Conservation (phyloP, 768 basidiomycete genomes). For the Paxillus rubicundulus region DNA sequence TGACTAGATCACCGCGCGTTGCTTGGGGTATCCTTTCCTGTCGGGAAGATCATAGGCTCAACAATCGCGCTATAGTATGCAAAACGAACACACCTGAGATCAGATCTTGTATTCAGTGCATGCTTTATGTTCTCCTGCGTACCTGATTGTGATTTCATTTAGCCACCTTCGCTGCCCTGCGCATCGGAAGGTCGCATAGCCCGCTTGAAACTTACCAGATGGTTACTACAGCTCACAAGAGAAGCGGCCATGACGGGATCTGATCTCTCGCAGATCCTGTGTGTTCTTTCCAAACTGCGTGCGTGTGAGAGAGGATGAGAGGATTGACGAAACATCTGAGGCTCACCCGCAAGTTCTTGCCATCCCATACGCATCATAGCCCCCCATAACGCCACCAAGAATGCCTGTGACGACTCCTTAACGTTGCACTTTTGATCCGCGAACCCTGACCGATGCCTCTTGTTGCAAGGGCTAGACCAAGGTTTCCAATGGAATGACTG, state of each 20-base stretch:
- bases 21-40: slow-evolving; percentile 34
- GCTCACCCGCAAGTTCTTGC: slow-evolving; percentile 6
- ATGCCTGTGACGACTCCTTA: slow-evolving; percentile 13
- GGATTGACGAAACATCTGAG: slow-evolving; percentile 16
- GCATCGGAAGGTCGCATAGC: slow-evolving; percentile 22
- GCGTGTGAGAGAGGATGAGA: slow-evolving; percentile 25
- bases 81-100: slow-evolving; percentile 33
- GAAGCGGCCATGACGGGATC: slow-evolving; percentile 22
- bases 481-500: slow-evolving; percentile 19
- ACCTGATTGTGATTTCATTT: slow-evolving; percentile 37
- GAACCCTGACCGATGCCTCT: slow-evolving; percentile 7
- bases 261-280: slow-evolving; percentile 9
- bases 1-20: slow-evolving; percentile 34
- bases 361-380: slow-evolving; percentile 17
- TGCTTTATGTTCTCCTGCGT: slow-evolving; percentile 26
- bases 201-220: slow-evolving; percentile 15
- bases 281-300: slow-evolving; percentile 11
- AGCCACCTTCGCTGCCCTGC: slow-evolving; percentile 32
- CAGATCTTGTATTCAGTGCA: slow-evolving; percentile 34
- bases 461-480: slow-evolving; percentile 4
- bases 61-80: slow-evolving; percentile 27
- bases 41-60: slow-evolving; percentile 34
- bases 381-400: slow-evolving; percentile 21
- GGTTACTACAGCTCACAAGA: slow-evolving; percentile 22
- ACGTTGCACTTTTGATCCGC: slow-evolving; percentile 20